These are phyloP conservation scores for Chloropicon primus DNA, from an alignment of 139 green algal species.

Conservation along the genomic window DNA sequence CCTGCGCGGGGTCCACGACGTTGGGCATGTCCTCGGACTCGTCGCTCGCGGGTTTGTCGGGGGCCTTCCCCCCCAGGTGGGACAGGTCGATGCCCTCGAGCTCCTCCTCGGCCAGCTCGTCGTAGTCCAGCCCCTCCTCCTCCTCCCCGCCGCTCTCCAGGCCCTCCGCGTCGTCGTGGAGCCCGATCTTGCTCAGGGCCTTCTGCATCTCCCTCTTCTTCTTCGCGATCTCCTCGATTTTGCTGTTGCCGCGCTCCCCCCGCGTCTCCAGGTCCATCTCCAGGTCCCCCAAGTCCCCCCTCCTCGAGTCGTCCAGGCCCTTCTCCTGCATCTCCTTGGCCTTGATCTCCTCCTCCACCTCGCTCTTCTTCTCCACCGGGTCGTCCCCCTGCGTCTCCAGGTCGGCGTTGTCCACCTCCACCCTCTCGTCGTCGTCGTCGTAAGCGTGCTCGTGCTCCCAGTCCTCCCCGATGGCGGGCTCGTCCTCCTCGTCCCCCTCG, in stretches of 20 bases:
- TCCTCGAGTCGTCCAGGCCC: no score
- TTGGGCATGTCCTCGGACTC: no score
- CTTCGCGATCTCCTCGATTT: neutral
- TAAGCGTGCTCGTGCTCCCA: neutral
- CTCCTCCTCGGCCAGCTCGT: neutral
- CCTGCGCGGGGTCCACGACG: no score
- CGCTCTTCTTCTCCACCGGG: neutral
- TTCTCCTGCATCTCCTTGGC: neutral
- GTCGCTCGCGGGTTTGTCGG: no score
- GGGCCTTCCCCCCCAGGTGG: neutral
- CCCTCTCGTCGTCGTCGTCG: neutral
- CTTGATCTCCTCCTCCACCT: neutral
- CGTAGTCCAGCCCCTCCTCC: neutral
- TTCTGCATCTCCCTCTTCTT: neutral
- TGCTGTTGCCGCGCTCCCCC: neutral
- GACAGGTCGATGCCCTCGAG: neutral
- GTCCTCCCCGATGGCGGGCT: neutral
- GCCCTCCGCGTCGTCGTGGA: neutral
- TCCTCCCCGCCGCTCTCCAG: neutral
- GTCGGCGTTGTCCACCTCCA: neutral
- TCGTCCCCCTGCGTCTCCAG: neutral
- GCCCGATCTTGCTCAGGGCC: neutral
- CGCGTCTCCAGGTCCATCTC: no score
- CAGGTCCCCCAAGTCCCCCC: no score
- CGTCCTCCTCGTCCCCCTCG: neutral